Base-by-base conservation (phyloP, 768 basidiomycete species). In the Lactifluus piperatus region DNA sequence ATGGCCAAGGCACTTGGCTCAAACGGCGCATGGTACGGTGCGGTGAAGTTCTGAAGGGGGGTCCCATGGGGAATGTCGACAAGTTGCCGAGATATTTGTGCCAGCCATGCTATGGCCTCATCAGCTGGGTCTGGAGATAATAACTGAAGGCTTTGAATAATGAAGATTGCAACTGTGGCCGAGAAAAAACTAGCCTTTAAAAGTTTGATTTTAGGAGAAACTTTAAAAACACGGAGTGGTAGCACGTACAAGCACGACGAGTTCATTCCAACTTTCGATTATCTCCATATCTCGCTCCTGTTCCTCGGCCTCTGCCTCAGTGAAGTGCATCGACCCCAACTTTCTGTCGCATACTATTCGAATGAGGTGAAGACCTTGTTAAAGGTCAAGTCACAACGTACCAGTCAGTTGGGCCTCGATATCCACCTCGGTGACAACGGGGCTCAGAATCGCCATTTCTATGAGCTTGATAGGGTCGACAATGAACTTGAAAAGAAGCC, bases 171-270 rank as follows among this genome's bases (percentile, higher is more conserved):
- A 20, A 63, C 29, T 2, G 22, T 49, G 5, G 22, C 30, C 3
- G 61, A 62, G 46, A 63, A 62, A 5, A 63, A 36, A 39, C 54
- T 16, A 13, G 39, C 32, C 62, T 63, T 24, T 7, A n/a, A 16
- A 16, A 29, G 18, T 18, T 29, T 4, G 8, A 1, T 4, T 13
- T 24, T 24, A 2, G 47, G 20, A 14, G 3, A 13, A 13, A 3
- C 10, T 10, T 5, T 14, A 39, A 8, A 34, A 41, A 9, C 27
- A 11, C 5, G 11, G 16, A 16, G 2, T 10, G 27, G 11, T 8
- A 32, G n/a, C 8, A 58, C 56, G 30, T 43, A 61, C 60, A 24
- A 32, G 36, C 5, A 57, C 13, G 26, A 62, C 46, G 41, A 49
- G 18, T 13, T 20, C 51, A 6, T 34, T 10, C 34, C 34, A 20